phyloP scores from a whole-genome alignment of 177 flowering plant species.

The Vitis hybrid region DNA sequence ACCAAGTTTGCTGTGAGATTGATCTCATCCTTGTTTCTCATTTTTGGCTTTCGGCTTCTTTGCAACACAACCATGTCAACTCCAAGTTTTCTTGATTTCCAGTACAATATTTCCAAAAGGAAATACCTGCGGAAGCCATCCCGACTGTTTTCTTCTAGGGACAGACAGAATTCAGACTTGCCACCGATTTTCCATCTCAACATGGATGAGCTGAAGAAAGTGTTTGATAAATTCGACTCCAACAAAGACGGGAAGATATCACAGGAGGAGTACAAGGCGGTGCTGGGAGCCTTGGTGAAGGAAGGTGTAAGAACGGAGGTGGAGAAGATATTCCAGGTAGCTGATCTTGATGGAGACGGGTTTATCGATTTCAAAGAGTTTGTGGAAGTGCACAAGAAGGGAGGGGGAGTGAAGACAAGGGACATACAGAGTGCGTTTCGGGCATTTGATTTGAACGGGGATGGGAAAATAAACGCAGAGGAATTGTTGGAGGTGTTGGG shows the following conservation, averaged over 20 bases:
- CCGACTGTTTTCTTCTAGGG: constrained; percentile 34
- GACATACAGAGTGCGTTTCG: constrained; percentile 71
- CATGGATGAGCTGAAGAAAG: constrained; percentile 48
- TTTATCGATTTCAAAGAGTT: constrained; percentile 79
- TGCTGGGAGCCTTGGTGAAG: constrained; percentile 43
- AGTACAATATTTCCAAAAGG: constrained; percentile 53
- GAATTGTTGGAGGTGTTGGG: constrained; percentile 56
- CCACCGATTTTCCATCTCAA: constrained; percentile 31
- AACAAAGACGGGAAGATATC: constrained; percentile 70
- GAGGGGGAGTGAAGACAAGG: constrained; percentile 43
- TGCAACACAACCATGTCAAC: constrained; percentile 33
- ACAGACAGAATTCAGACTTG: constrained; percentile 40
- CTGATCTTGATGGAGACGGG: constrained; percentile 71
- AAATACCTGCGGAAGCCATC: constrained; percentile 41
- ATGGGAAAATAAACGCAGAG: constrained; percentile 76
- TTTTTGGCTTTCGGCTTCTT: not conserved
- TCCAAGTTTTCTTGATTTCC: constrained; percentile 62
- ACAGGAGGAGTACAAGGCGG: constrained; percentile 40
- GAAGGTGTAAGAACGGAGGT: constrained; percentile 37
- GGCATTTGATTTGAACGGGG: constrained; percentile 61
- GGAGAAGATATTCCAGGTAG: constrained; percentile 52
- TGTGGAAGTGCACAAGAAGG: constrained; percentile 55
- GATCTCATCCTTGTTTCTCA: not conserved
- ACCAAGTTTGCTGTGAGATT: not conserved
- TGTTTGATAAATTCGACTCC: constrained; percentile 52